Percentiles rank a stretch among this genome's conserved stretches.
phyloP scores from a whole-genome alignment of 2,329 filamentous ascomycete species.

The Ramularia collo-cygni region DNA sequence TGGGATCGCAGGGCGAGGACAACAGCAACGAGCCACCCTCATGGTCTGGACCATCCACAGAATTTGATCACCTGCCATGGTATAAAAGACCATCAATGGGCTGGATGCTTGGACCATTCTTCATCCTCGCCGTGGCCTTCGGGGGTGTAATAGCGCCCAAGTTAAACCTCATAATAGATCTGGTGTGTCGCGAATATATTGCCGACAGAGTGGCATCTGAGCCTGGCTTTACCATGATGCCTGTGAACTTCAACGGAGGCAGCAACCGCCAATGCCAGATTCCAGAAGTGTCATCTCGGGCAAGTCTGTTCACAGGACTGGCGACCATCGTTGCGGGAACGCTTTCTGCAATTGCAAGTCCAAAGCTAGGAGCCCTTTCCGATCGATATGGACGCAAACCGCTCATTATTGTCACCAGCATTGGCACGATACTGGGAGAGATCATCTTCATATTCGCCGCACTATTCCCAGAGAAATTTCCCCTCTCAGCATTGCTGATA shows the following conservation, averaged over 20 bases:
- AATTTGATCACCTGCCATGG: constrained; percentile 57
- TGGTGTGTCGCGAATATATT: constrained; percentile 81
- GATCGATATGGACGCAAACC: constrained; percentile 77
- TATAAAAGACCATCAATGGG: constrained; percentile 61
- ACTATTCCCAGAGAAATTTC: constrained; percentile 62
- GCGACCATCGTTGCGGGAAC: constrained; percentile 67
- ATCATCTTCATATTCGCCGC: constrained; percentile 71
- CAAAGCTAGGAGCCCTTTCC: constrained; percentile 75
- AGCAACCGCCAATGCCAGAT: constrained; percentile 75
- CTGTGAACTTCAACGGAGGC: constrained; percentile 55
- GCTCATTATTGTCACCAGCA: constrained; percentile 65
- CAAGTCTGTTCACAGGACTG: constrained; percentile 71
- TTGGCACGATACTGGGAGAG: constrained; percentile 69
- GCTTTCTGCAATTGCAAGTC: constrained; percentile 72
- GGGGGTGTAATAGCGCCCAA: constrained; percentile 81
- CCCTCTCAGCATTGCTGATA: constrained; percentile 72
- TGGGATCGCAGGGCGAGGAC: constrained; percentile 11
- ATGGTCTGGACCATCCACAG: constrained; percentile 29
- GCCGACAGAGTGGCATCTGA: constrained; percentile 56
- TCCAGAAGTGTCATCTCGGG: constrained; percentile 68
- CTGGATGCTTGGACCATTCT: constrained; percentile 77
- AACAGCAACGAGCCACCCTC: constrained; percentile 16
- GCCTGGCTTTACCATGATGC: constrained; percentile 54
- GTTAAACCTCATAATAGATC: constrained; percentile 73
- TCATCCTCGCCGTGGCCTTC: constrained; percentile 76